A percentile compares a stretch with the other conserved stretches of the same genome.
phyloP scores from a whole-genome alignment of 495 filamentous ascomycete species.

The Penicillium tannophilum region DNA sequence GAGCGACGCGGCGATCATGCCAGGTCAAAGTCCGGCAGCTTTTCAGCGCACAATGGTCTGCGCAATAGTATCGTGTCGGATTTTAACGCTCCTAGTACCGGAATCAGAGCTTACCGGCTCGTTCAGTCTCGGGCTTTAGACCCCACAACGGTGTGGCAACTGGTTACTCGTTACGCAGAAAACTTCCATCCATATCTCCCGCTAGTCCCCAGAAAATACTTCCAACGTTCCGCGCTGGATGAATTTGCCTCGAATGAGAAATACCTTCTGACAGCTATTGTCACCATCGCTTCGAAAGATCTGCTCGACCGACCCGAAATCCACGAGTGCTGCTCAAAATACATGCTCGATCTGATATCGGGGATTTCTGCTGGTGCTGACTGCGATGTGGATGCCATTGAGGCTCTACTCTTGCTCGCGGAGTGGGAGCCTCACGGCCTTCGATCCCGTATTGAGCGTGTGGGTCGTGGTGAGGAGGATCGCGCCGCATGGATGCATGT shows the following conservation, averaged over 20 bases:
- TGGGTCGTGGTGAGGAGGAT: conserved; percentile 67
- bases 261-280: conserved; percentile 62
- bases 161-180: conserved; percentile 55
- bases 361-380: conserved; percentile 60
- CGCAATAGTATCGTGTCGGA: conserved; percentile 33
- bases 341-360: conserved; percentile 65
- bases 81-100: conserved; percentile 30
- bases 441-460: conserved; percentile 50
- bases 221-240: conserved; percentile 50
- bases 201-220: conserved; percentile 56
- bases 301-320: conserved; percentile 56
- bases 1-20: conserved; percentile 26
- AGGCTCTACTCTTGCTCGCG: conserved; percentile 61
- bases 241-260: conserved; percentile 56
- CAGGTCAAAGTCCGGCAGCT: conserved; percentile 23
- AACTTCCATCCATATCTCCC: conserved; percentile 67
- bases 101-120: conserved; percentile 51
- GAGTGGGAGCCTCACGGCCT: conserved; percentile 67
- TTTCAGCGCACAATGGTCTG: conserved; percentile 33
- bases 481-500: conserved; percentile 71
- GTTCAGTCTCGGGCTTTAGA: conserved; percentile 53
- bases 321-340: conserved; percentile 61
- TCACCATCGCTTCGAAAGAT: conserved; percentile 65
- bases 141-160: conserved; percentile 48
- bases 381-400: conserved; percentile 64